phyloP scores from a whole-genome alignment of 2,329 filamentous ascomycete genomes.

The Monosporascus sp. region DNA sequence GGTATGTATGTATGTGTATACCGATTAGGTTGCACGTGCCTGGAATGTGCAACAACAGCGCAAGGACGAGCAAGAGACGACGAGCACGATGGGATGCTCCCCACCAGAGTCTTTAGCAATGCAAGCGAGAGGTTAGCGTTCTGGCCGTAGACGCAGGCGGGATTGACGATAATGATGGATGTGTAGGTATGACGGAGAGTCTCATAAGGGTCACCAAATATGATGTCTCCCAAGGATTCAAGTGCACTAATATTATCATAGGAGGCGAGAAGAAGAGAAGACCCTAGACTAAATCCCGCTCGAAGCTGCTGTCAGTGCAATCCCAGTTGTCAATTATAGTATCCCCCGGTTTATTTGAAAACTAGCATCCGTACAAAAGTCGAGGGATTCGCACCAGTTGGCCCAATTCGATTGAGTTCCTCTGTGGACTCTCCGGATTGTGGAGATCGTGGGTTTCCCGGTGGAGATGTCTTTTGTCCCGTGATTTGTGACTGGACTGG shows the following conservation, averaged over 20 bases:
- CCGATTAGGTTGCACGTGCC: background rate
- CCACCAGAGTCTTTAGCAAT: too few relatives aligned
- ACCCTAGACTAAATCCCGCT: too few relatives aligned
- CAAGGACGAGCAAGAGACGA: background rate
- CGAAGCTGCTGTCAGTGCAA: background rate
- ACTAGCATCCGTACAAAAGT: background rate
- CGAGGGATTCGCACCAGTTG: background rate
- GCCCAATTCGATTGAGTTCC: background rate
- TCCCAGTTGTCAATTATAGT: background rate
- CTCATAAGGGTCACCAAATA: too few relatives aligned
- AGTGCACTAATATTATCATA: too few relatives aligned
- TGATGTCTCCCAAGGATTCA: too few relatives aligned
- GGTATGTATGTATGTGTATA: background rate
- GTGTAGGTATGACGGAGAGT: too few relatives aligned
- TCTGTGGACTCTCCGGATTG: background rate
- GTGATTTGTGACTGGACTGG: background rate
- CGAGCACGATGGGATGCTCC: too few relatives aligned
- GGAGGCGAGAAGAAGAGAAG: too few relatives aligned
- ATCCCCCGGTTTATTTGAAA: background rate
- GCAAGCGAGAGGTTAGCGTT: too few relatives aligned
- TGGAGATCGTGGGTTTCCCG: background rate
- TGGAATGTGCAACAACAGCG: background rate
- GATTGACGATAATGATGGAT: too few relatives aligned
- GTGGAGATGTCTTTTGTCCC: background rate
- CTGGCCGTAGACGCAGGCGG: too few relatives aligned